Conservation (phyloP, 805 yeast species). For the Wickerhamomyces strasburgensis region DNA sequence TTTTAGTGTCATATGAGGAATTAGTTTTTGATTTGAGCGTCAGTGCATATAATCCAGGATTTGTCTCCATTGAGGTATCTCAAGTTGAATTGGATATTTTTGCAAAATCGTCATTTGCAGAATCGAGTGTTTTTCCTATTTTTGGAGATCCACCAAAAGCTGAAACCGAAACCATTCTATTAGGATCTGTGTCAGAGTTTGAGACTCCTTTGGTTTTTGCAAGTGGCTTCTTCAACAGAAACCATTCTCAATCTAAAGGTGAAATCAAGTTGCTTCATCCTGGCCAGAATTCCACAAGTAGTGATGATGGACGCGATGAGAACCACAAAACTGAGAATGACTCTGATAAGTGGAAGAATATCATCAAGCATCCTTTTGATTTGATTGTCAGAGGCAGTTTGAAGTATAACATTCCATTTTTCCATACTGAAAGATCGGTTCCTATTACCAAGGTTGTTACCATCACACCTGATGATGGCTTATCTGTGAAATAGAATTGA, state of each 20-base stretch:
- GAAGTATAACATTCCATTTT: constrained; percentile 69
- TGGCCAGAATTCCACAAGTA: constrained; percentile 38
- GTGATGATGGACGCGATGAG: constrained; percentile 21
- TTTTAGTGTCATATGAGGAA: constrained; percentile 79
- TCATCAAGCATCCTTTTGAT: constrained; percentile 79
- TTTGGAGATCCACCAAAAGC: constrained; percentile 10
- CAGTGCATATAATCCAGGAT: constrained; percentile 84
- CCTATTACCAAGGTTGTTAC: constrained; percentile 54
- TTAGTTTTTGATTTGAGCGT: constrained; percentile 72
- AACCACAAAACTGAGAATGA: constrained; percentile 28
- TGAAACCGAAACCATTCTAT: constrained; percentile 52
- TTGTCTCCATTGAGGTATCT: constrained; percentile 58
- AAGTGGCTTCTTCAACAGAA: constrained; percentile 72
- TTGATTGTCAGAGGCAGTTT: constrained; percentile 78
- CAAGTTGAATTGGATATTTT: constrained; percentile 79
- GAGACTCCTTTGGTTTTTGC: constrained; percentile 72
- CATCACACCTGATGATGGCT: constrained; percentile 45
- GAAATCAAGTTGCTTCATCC: constrained; percentile 72
- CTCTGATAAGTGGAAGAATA: constrained; percentile 61
- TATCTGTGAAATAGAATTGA: not conserved
- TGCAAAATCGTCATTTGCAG: constrained; percentile 59
- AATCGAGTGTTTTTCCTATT: constrained; percentile 7
- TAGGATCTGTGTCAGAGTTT: constrained; percentile 62
- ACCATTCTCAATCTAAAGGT: constrained; percentile 53
- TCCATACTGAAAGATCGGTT: constrained; percentile 46